Evolutionary conservation across 768 basidiomycete species (phyloP), one percentile per base, ranked within the genome.

Genomic region (Calocera viscosa): DNA sequence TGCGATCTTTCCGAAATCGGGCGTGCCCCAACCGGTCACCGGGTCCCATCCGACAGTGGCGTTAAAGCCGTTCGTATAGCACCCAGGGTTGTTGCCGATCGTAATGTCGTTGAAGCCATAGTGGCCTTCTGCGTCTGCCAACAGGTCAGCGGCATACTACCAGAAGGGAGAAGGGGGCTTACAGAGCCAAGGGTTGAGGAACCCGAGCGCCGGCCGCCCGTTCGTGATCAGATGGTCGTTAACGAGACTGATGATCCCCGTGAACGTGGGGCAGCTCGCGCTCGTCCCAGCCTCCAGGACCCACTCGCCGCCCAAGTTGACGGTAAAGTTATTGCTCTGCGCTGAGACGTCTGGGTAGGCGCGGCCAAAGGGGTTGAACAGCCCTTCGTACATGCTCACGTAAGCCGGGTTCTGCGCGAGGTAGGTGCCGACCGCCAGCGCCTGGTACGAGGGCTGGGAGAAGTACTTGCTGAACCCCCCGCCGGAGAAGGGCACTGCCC

Each of bases 401-500:
- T 49, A 49, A 10, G 12, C 8, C 24, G 79, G 78, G 47, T 86
- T 79, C 1, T 71, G 75, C 8, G 74, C 67, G 49, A 88, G 75
- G 73, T 79, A 88, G 1, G 70, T 69, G 1, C 67, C 35, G 0
- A 86, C 84, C 5, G 76, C 80, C 1, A 30, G 30, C 0, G 81
- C 68, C 71, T 88, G 87, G 71, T 85, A 88, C 0, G 40, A 2
- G 2, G 87, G 87, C 26, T 82, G 81, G 24, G 70, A 0, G 73
- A 84, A 86, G 65, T 83, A 83, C 69, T 86, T 79, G 72, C 86
- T 88, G 77, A 89, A 90, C 1, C 88, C 88, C 38, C 88, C 88
- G 0, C 87, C 86, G 14, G 86, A 88, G 77, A 88, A 86, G 69
- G 65, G 73, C 0, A 80, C 82, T 0, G 83, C 84, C 16, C 78